A percentile compares a stretch with the other conserved stretches of the same genome.
phyloP scores from a whole-genome alignment of 2,329 filamentous ascomycete genomes.

The Fusarium anthophilum region DNA sequence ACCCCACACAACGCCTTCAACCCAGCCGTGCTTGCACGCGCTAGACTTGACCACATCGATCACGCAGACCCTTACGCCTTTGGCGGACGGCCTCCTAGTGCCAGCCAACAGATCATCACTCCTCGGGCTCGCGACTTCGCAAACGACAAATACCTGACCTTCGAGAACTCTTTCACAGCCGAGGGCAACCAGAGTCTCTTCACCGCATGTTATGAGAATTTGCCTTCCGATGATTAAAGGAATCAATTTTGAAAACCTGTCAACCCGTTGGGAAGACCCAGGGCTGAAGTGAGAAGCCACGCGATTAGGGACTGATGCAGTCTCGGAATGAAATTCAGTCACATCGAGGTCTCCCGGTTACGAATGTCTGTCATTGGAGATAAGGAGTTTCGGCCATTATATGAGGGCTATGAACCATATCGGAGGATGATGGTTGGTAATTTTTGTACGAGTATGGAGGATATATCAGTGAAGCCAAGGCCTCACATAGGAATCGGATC shows the following conservation, averaged over 20 bases:
- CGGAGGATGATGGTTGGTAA: background rate
- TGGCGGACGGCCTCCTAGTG: background rate
- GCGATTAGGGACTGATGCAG: background rate
- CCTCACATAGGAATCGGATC: background rate
- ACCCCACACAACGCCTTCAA: background rate
- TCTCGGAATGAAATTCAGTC: background rate
- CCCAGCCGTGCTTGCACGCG: background rate
- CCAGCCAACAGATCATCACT: background rate
- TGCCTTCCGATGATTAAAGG: background rate
- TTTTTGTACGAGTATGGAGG: background rate
- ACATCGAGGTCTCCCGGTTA: background rate
- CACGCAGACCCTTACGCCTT: background rate
- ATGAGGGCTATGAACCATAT: background rate
- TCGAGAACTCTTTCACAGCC: background rate
- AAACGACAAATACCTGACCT: background rate
- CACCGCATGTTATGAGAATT: background rate
- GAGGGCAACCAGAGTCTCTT: background rate
- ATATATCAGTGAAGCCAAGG: background rate
- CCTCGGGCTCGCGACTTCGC: background rate
- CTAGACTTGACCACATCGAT: background rate
- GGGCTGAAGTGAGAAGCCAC: conserved; percentile 20
- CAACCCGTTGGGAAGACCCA: background rate
- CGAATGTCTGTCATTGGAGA: background rate
- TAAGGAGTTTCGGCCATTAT: background rate
- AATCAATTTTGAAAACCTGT: background rate